Base-by-base conservation (phyloP, 305 asterid species). In the Monarda citriodora region DNA sequence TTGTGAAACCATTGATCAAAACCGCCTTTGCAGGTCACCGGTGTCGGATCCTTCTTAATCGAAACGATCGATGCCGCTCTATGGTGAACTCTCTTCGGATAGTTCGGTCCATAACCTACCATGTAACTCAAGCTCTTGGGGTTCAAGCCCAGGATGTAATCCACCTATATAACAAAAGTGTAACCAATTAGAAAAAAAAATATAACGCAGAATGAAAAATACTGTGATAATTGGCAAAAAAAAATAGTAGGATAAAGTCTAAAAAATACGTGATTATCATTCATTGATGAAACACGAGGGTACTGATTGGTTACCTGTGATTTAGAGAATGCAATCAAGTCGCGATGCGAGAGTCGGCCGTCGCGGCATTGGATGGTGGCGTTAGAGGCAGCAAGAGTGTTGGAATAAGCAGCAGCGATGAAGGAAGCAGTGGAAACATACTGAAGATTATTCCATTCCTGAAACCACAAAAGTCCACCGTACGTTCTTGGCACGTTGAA, bases 31-130 rank as follows among this genome's bases (percentile, higher is more conserved):
- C 96, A 88, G 3, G 46, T 36, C 56, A 88, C 90, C 6, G 69
- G 71, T 0, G 7, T 48, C 14, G 42, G 22, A 17, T 75, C 68
- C 9, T 36, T 50, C 71, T 79, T 78, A 4, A 82, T 72, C 12
- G 96, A 87, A 41, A 72, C 78, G n/a, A 89, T 82, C 2, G 97
- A 89, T 51, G 97, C 70, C 55, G 82, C 95, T 65, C 91, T 72
- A 21, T 87, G 94, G 58, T 89, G 94, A 26, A 72, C 71, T n/a
- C 69, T 42, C 15, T 71, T 48, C 3, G 97, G 91, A 65, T 70
- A 87, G 34, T 62, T 81, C 5, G 66, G 0, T n/a, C 96, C 94
- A 60, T 51, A 82, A 21, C 97, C 96, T 1, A 84, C 94, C 97
- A 87, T 77, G 73, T 87, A 89, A 41, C 94, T 81, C 79, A 81